Evolutionary conservation across 345 rosid genomes (phyloP).

Genomic region (Viola odorata): DNA sequence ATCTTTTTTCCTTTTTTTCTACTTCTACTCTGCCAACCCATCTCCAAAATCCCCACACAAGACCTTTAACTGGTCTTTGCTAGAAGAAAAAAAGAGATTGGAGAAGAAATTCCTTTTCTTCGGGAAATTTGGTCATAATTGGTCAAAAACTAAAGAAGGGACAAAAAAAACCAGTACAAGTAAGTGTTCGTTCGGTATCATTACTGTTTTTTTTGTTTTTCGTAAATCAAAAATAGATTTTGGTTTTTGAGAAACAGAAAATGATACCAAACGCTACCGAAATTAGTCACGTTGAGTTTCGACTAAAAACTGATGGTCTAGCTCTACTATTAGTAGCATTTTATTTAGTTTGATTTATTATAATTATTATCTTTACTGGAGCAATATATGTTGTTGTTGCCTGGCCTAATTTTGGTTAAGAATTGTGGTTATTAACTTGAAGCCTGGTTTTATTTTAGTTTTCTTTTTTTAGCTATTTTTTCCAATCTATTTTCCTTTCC

Average conservation of each 20-base stretch:
- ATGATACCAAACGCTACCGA: too few relatives aligned
- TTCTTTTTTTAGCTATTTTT: neutral
- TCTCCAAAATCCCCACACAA: neutral
- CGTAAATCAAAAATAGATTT: too few relatives aligned
- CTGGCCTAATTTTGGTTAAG: slow-evolving; percentile 5
- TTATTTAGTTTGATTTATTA: too few relatives aligned
- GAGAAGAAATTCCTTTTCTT: slow-evolving; percentile 1
- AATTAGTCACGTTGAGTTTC: too few relatives aligned
- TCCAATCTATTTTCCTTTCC: slow-evolving; percentile 7
- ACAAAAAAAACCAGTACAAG: slow-evolving; percentile 23
- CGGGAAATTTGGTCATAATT: slow-evolving; percentile 19
- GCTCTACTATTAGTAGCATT: too few relatives aligned
- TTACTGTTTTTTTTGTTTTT: slow-evolving; percentile 3
- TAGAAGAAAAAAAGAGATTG: neutral
- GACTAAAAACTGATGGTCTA: too few relatives aligned
- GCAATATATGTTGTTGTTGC: neutral
- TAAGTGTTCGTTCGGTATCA: slow-evolving; percentile 14
- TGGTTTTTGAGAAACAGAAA: too few relatives aligned
- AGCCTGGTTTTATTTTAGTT: neutral
- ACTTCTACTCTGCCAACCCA: neutral
- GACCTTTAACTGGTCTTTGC: neutral
- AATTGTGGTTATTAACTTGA: neutral
- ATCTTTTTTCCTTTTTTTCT: neutral
- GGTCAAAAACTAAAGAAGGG: slow-evolving; percentile 31
- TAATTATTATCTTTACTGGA: too few relatives aligned